Evolutionary conservation across 1,284 basidiomycete species (phyloP), one percentile per base, ranked within the genome.

Genomic region (Entoloma clypeatum): DNA sequence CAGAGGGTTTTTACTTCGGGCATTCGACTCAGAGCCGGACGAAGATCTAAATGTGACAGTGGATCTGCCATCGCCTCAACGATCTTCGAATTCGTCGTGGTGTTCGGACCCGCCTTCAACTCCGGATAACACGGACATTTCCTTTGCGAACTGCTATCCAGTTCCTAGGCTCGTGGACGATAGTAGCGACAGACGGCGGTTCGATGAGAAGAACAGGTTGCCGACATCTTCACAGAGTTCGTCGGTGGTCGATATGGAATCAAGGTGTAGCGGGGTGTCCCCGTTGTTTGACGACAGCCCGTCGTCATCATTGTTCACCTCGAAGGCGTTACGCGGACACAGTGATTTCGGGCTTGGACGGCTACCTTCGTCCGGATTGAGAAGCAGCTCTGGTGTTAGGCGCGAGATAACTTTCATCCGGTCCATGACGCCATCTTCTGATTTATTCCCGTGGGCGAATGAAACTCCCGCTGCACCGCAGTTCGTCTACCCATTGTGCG

Each of bases 101-200:
- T 49, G 55, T 43, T 48, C 60, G 9, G 65, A 66, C 22, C 56
- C 54, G 33, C 68, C 60, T 35, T 45, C 51, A 21, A 74, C 70
- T 10, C 71, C 74, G 3, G 64, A 64, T 36, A 62, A 60, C 30
- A 55, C 64, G 27, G 62, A 63, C 30, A 41, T 59, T 25, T 54
- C 62, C 18, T 66, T 65, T 22, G 50, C 48, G 23, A 49, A 52
- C 30, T 31, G 51, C 22, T 19, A 29, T 31, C 21, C 39, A 16
- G 41, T 29, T 7, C 45, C 40, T 11, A 36, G 43, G 19, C 25
- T 32, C 17, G 40, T 45, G 45, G 44, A 47, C 3, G 41, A 47
- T 17, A 34, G 30, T 7, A 52, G 50, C 44, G 50, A 60, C 50
- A 58, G 62, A 41, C 29, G 50, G 41, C 50, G 58, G 40, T 51